Base-by-base conservation (phyloP, 1,139 yeast genomes). In the Lodderomyces oxycetoniae region DNA sequence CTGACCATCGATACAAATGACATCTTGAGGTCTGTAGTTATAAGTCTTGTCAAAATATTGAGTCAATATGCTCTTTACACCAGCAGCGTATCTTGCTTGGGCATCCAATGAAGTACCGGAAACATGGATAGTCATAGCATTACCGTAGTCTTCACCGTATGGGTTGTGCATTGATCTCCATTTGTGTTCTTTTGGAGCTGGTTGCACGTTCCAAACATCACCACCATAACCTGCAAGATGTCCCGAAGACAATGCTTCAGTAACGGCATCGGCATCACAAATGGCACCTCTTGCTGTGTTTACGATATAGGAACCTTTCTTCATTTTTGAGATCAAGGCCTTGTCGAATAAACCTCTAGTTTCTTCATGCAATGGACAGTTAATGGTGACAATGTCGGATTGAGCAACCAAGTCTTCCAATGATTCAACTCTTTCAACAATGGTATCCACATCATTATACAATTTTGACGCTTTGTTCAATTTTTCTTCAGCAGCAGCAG, bases 201-300 rank as follows among this genome's bases (percentile, higher is more conserved):
- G 94, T 61, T 83, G 93, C 20, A 79, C 80, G 64, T 53, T 72
- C 87, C 91, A 82, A 33, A 84, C 93, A 55, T 83, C 93, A 49
- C 93, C 93, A 49, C 89, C 91, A 53, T 84, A 24, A 32, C 91
- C 89, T 46, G 79, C 67, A 40, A 83, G 59, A 48, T 79, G 82
- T 33, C 93, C 93, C 27, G 77, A 62, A 36, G 69, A 54, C 33
- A 83, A 71, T 1, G 91, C 91, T 11, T 69, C 89, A 0, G 88
- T 88, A 40, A 83, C 84, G 47, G 77, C 93, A 46, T 83, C 70
- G 33, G 77, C 80, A 37, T 70, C 77, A 56, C 83, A 73, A 44
- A 83, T 81, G 34, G 89, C 91, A 42, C 93, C 93, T 55, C 94
- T 74, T 12, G 94, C 93, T 35, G 93, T 84, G 67, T 84, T 83